Conservation (phyloP, 164 flowering plant species). For the Liquidambar formosana region DNA sequence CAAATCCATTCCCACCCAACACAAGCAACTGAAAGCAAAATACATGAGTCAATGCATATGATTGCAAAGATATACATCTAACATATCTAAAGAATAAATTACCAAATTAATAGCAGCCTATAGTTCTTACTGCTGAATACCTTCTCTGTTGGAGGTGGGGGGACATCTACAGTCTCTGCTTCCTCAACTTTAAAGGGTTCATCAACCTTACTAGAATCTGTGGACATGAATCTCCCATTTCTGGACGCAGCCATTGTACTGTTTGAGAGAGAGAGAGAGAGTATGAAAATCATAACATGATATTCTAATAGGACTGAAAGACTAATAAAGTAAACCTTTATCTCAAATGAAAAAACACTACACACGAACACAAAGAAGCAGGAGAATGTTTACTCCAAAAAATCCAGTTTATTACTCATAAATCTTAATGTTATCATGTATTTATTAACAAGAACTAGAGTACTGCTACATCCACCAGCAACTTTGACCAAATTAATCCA, state of each 20-base stretch:
- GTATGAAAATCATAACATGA: not conserved
- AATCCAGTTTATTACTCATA: too few relatives aligned
- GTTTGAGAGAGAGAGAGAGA: constrained; percentile 6
- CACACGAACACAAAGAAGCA: too few relatives aligned
- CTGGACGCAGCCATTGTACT: constrained; percentile 36
- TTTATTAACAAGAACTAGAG: too few relatives aligned
- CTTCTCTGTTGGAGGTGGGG: constrained; percentile 90
- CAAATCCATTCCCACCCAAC: constrained; percentile 97
- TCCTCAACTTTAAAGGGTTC: constrained; percentile 81
- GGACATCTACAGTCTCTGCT: constrained; percentile 80
- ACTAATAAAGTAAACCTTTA: not conserved
- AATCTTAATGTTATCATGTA: too few relatives aligned
- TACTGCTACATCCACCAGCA: too few relatives aligned
- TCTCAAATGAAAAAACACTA: not conserved
- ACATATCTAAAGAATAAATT: not conserved
- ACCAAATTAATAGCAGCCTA: not conserved
- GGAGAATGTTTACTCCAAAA: too few relatives aligned
- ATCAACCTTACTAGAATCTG: constrained; percentile 61
- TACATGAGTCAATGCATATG: not conserved
- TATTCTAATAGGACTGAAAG: not conserved
- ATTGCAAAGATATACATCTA: not conserved
- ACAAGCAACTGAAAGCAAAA: constrained; percentile 69
- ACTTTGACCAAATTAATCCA: too few relatives aligned
- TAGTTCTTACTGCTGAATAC: constrained; percentile 29
- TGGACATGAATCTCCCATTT: constrained; percentile 54